A percentile compares a stretch with the other conserved stretches of the same genome.
phyloP scores from a whole-genome alignment of 805 yeast species.

The Saccharomycopsis sp. region DNA sequence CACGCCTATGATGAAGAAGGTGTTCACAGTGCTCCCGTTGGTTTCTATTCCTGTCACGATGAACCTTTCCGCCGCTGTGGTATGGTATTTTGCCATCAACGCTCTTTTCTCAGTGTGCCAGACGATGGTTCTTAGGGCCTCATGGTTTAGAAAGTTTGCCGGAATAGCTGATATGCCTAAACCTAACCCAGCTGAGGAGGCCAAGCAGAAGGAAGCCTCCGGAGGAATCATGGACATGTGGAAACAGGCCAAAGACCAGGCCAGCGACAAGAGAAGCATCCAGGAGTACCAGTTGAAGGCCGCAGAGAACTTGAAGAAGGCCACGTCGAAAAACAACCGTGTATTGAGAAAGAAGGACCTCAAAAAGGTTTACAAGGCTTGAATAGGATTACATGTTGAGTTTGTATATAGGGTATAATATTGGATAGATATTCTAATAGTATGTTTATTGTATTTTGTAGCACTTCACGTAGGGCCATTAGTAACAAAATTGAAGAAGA shows the following conservation, averaged over 20 bases:
- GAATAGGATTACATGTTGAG: not conserved
- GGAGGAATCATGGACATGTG: constrained; percentile 35
- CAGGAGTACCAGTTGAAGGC: constrained; percentile 5
- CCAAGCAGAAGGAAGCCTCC: constrained; percentile 32
- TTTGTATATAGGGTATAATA: not conserved
- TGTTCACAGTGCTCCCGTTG: constrained; percentile 70
- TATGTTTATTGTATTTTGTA: not conserved
- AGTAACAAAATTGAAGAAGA: not conserved
- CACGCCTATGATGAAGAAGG: constrained; percentile 58
- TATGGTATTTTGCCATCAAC: constrained; percentile 78
- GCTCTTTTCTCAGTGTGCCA: constrained; percentile 71
- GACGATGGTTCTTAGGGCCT: constrained; percentile 55
- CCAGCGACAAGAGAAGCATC: constrained; percentile 23
- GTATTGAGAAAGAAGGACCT: not conserved
- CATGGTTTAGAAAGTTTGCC: constrained; percentile 47
- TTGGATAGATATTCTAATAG: no score
- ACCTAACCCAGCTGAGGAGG: constrained; percentile 27
- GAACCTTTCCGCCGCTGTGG: constrained; percentile 78
- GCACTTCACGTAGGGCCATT: no score
- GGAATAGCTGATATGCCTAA: constrained; percentile 57
- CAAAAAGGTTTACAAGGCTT: not conserved
- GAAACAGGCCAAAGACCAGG: constrained; percentile 34
- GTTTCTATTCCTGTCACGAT: constrained; percentile 84
- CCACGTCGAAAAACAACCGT: constrained; percentile 12
- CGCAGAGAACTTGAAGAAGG: constrained; percentile 8